Base-by-base conservation (phyloP, 306 rosid species). In the Cucumis hystrix region DNA sequence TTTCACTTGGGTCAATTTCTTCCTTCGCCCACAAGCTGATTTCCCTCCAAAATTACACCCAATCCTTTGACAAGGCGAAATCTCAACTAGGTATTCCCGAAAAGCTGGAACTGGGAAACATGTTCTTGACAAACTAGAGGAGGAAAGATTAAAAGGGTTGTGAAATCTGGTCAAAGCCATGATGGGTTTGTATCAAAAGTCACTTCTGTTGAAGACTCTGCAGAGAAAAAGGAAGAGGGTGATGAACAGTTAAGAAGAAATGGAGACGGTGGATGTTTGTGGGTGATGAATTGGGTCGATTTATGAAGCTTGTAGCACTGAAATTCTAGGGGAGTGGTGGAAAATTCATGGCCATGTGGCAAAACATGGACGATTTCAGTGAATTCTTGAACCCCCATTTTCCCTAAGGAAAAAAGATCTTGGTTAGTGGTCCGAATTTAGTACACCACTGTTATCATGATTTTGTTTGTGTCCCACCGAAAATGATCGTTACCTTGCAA, bases 161-260 rank as follows among this genome's bases (percentile, higher is more conserved):
- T 21, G 80, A 63, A 83, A 81, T 55, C 83, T 74, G 35, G 88
- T 65, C 76, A 90, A 82, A 81, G 88, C 86, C 97, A 92, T 91
- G 51, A 81, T 89, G 51, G 81, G 16, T 39, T 28, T 10, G 49
- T 18, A 10, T 37, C 47, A 37, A 10, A 64, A 64, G 14, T 23
- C 70, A 64, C 23, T 35, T 8, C 23, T 16, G 4, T 41, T n/a
- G 75, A 45, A 45, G 56, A 69, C 13, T 12, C 21, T 69, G 75
- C 75, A 69, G 75, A 43, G 15, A 15, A 30, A 79, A 43, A 65
- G 83, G 52, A 18, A 39, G 72, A 35, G 18, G 74, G 6, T 4
- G 51, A 65, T 70, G 23, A 20, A 0, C 14, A 13, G 6, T 16
- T 62, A 58, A 28, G 21, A 35, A 35, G 56, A 56, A 59, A 49